Evolutionary conservation across 352 stramenopile genomes (phyloP).

Genomic region (Elongisporangium anandrum): DNA sequence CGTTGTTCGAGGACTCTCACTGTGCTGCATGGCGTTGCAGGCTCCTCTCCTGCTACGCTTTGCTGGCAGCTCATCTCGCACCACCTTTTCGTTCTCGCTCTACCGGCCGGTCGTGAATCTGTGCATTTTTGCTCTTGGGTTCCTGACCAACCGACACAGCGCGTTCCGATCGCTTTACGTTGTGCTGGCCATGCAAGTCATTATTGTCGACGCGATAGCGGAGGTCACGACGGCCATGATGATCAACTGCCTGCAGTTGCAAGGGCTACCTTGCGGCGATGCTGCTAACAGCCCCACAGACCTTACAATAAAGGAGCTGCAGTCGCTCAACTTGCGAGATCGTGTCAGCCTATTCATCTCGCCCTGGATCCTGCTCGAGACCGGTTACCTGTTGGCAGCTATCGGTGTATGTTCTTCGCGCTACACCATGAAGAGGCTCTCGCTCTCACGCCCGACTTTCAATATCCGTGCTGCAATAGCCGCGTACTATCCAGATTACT

Average conservation of each 20-base stretch:
- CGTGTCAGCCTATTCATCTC: slow-evolving; percentile 37
- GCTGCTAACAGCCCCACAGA: slow-evolving; percentile 10
- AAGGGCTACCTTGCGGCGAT: slow-evolving; percentile 44
- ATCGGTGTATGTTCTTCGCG: slow-evolving; percentile 53
- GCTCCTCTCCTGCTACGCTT: slow-evolving; percentile 21
- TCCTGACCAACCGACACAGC: slow-evolving; percentile 69
- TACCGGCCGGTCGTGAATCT: slow-evolving; percentile 39
- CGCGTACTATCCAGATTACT: slow-evolving; percentile 28
- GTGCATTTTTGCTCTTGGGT: slow-evolving; percentile 46
- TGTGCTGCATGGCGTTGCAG: slow-evolving; percentile 38
- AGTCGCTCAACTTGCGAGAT: slow-evolving; percentile 32
- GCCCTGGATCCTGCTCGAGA: slow-evolving; percentile 52
- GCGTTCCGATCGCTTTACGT: slow-evolving; percentile 45
- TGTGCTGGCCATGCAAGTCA: slow-evolving; percentile 25
- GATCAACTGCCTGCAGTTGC: slow-evolving; percentile 33
- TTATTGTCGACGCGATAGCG: slow-evolving; percentile 41
- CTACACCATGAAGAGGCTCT: slow-evolving; percentile 50
- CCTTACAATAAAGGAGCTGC: slow-evolving; percentile 17
- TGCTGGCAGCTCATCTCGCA: slow-evolving; percentile 11
- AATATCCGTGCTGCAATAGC: slow-evolving; percentile 56
- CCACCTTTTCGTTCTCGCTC: slow-evolving; percentile 29
- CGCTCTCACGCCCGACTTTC: slow-evolving; percentile 48
- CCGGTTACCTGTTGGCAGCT: slow-evolving; percentile 38
- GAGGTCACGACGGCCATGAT: slow-evolving; percentile 57
- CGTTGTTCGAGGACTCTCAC: slow-evolving; percentile 33